These are phyloP conservation scores for Plasmodium inui DNA, from an alignment of 169 alveolate species.

Conservation along the genomic window DNA sequence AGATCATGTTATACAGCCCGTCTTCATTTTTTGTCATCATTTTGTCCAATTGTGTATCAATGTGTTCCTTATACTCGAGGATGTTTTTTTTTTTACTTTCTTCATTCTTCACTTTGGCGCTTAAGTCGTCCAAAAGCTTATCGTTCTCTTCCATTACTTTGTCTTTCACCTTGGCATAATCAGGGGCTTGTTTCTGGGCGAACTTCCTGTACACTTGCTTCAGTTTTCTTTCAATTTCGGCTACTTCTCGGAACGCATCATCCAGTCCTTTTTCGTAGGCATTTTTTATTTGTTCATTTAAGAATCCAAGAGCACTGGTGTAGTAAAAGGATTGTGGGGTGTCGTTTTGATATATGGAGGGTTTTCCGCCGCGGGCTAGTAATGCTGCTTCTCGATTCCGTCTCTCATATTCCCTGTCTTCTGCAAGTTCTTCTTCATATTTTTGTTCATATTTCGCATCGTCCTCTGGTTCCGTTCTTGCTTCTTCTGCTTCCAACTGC, in stretches of 20 bases:
- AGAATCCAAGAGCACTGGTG: not conserved
- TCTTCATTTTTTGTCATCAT: constrained; percentile 9
- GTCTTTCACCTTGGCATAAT: not conserved
- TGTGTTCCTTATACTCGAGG: not conserved
- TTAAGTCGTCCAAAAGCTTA: not conserved
- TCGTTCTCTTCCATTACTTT: not conserved
- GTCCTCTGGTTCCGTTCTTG: constrained; percentile 4
- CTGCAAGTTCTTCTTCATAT: not conserved
- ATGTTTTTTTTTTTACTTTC: constrained; percentile 22
- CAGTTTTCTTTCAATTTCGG: not conserved
- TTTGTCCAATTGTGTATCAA: not conserved
- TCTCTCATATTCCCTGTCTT: not conserved
- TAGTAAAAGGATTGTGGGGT: constrained; percentile 33
- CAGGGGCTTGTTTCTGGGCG: not conserved
- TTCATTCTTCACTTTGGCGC: not conserved
- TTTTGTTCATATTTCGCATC: constrained; percentile 22
- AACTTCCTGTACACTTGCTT: not conserved
- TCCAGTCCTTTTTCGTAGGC: not conserved
- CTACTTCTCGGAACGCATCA: not conserved
- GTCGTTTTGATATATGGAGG: not conserved
- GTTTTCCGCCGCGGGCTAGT: not conserved
- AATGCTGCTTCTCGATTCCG: not conserved
- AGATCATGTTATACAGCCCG: constrained; percentile 4
- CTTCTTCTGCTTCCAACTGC: constrained; percentile 39
- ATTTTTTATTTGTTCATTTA: not conserved